These are phyloP conservation scores for Sphagnum fallax DNA, from an alignment of 228 moss, liverwort and hornwort genomes.

Conservation along the genomic window DNA sequence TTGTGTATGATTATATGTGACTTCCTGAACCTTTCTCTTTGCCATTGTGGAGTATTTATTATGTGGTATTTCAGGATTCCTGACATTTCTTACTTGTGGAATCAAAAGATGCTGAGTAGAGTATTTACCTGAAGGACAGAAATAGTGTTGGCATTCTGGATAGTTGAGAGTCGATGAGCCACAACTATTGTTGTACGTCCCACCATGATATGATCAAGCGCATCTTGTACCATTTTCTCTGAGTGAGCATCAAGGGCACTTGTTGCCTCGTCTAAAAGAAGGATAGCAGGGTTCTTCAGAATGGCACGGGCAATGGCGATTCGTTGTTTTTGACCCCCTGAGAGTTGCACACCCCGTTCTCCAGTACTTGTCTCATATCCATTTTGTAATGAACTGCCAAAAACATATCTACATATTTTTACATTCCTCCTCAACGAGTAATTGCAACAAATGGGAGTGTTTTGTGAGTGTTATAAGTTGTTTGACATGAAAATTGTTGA, in stretches of 20 bases:
- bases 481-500: neutral
- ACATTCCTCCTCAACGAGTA: neutral
- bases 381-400: constrained; percentile 12
- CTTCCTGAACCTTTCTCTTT: no score
- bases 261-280: constrained; percentile 39
- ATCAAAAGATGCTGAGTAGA: no score
- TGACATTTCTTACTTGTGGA: no score
- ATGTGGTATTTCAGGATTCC: no score
- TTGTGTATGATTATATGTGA: no score
- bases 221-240: constrained; percentile 36
- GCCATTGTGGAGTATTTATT: no score
- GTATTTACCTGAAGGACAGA: constrained; percentile 17
- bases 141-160: constrained; percentile 34
- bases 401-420: no score
- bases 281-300: constrained; percentile 31
- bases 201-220: constrained; percentile 39
- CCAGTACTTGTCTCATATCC: constrained; percentile 32
- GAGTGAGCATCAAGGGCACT: constrained; percentile 44
- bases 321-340: constrained; percentile 48
- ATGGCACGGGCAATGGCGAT: constrained; percentile 43
- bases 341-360: constrained; percentile 34
- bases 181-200: constrained; percentile 38
- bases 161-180: constrained; percentile 38
- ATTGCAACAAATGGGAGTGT: neutral
- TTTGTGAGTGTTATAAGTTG: neutral